Percentiles rank a stretch among this genome's conserved stretches.
Evolutionary conservation across 495 filamentous ascomycete genomes (phyloP).

Genomic region (Xylaria telfairii): DNA sequence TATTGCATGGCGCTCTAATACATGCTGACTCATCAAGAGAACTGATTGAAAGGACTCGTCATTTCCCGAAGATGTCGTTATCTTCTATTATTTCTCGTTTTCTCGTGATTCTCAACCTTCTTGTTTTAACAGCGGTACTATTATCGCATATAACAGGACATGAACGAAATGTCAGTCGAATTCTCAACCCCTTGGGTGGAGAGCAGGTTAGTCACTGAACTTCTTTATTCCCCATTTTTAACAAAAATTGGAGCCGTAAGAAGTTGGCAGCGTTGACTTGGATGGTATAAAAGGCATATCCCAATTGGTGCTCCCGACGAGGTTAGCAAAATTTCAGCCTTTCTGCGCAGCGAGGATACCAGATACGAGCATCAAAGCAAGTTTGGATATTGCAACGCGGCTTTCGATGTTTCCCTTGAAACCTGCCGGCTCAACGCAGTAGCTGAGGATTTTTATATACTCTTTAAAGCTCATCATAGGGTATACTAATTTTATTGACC

Average conservation of each 20-base stretch:
- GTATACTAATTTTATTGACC: conserved; percentile 3
- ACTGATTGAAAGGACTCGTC: background rate
- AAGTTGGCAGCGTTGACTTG: background rate
- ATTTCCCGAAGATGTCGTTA: background rate
- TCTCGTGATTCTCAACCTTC: background rate
- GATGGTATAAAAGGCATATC: background rate
- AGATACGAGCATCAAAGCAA: too few species aligned
- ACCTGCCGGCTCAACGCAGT: background rate
- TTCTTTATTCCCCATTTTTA: background rate
- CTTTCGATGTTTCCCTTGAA: conserved; percentile 21
- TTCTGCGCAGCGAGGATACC: conserved; percentile 12
- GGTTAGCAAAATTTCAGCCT: background rate
- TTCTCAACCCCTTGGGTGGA: background rate
- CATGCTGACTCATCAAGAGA: background rate
- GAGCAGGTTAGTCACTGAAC: background rate
- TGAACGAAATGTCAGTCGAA: background rate
- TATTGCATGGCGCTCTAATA: background rate
- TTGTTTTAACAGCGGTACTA: background rate
- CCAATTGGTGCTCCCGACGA: conserved; percentile 8
- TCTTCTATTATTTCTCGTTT: background rate
- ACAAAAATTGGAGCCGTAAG: background rate
- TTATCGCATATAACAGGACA: background rate
- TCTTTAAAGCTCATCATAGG: conserved; percentile 15
- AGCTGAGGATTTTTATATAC: background rate
- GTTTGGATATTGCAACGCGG: background rate